Conservation (phyloP, 805 yeast genomes). For the Kazachstania kunashirensis region DNA sequence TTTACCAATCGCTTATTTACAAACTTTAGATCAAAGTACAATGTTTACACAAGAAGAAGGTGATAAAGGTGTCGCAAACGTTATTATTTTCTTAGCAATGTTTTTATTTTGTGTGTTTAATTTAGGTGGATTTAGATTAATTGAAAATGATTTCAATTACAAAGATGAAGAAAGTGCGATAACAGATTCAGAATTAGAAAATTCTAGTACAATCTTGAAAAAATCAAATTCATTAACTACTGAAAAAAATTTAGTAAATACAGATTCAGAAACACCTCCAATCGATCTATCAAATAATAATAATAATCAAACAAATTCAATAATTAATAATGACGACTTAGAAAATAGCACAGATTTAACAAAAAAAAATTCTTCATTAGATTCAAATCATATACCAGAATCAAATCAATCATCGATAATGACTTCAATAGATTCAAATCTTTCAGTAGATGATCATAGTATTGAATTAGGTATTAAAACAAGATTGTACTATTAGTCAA, state of each 20-base stretch:
- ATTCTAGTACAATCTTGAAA: no score
- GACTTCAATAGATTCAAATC: constrained; percentile 5
- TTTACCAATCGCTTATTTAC: constrained; percentile 67
- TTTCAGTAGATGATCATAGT: neutral
- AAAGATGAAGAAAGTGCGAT: constrained; percentile 19
- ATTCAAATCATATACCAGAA: neutral
- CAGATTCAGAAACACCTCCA: neutral
- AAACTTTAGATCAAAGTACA: constrained; percentile 54
- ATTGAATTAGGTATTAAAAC: constrained; percentile 1
- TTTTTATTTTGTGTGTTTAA: constrained; percentile 62
- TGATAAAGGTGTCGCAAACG: constrained; percentile 71
- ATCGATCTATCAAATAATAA: neutral
- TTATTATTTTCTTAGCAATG: constrained; percentile 63
- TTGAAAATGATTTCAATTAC: constrained; percentile 55
- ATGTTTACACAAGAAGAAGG: constrained; percentile 52
- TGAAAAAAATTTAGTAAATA: neutral
- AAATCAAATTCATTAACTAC: neutral
- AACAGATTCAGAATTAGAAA: no score
- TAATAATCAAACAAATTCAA: no score
- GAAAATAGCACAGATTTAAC: no score
- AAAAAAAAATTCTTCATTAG: no score
- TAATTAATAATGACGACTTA: neutral
- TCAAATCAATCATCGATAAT: constrained; percentile 7
- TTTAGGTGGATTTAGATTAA: constrained; percentile 60
- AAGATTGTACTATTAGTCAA: constrained; percentile 13